Evolutionary conservation across 1,284 basidiomycete species (phyloP).

Genomic region (Taiwanofungus camphoratus): DNA sequence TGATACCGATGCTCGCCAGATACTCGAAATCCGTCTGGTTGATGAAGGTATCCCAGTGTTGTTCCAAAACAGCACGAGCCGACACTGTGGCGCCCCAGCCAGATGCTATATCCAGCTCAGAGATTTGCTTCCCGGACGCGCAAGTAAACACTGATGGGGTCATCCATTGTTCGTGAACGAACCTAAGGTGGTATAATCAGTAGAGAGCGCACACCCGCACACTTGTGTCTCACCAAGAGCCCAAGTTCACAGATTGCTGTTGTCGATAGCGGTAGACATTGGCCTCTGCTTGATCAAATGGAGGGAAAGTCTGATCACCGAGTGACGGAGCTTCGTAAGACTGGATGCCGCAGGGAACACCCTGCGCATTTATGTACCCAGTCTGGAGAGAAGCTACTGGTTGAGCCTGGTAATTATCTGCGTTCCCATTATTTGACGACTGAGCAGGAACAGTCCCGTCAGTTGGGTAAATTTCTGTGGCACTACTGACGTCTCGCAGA

Average conservation of each 20-base stretch:
- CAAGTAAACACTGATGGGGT: constrained; percentile 63
- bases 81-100: constrained; percentile 42
- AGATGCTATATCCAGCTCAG: constrained; percentile 53
- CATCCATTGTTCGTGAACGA: constrained; percentile 80
- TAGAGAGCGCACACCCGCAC: constrained; percentile 1
- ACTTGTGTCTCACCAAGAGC: constrained; percentile 44
- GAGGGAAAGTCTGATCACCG: constrained; percentile 40
- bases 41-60: constrained; percentile 79
- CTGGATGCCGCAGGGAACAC: too few species aligned
- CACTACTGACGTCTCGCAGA: too few species aligned
- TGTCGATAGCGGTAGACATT: constrained; percentile 57
- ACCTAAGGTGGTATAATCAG: constrained; percentile 37
- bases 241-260: constrained; percentile 63
- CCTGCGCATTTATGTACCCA: too few species aligned
- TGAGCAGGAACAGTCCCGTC: too few species aligned
- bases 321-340: too few species aligned
- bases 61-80: constrained; percentile 57
- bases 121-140: constrained; percentile 45
- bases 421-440: too few species aligned
- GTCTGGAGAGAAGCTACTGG: too few species aligned
- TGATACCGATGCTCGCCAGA: constrained; percentile 59
- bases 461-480: too few species aligned
- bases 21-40: constrained; percentile 59
- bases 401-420: too few species aligned
- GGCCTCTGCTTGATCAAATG: constrained; percentile 44